Conservation (phyloP, 345 rosid species). For the Rhizophora mangle region DNA sequence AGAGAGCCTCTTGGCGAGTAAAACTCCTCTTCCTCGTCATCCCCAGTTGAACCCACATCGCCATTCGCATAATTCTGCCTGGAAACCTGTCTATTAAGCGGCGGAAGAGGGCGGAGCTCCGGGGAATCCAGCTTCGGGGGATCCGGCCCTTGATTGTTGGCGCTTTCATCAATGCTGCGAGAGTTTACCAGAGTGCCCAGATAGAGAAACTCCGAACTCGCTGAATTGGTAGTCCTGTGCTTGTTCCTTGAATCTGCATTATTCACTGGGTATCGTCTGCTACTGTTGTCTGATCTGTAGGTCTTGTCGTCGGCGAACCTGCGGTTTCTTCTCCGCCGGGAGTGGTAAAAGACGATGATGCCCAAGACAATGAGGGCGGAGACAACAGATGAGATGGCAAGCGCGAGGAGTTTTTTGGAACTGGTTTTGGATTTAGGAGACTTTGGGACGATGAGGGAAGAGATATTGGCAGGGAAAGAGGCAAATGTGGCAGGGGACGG, state of each 20-base stretch:
- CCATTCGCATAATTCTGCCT: constrained; percentile 36
- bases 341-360: constrained; percentile 41
- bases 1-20: constrained; percentile 85
- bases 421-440: constrained; percentile 38
- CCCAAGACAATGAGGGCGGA: constrained; percentile 34
- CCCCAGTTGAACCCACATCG: constrained; percentile 52
- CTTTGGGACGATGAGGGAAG: constrained; percentile 76
- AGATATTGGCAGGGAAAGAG: constrained; percentile 94
- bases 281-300: constrained; percentile 26
- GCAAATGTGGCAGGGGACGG: constrained; percentile 62
- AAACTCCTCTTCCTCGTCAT: constrained; percentile 78
- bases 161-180: constrained; percentile 32
- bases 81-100: constrained; percentile 53
- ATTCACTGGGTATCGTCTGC: constrained; percentile 9
- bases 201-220: constrained; percentile 83
- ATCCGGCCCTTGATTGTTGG: constrained; percentile 25
- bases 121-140: constrained; percentile 78
- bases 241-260: constrained; percentile 10
- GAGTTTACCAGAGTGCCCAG: constrained; percentile 68
- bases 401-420: constrained; percentile 49
- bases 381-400: constrained; percentile 45
- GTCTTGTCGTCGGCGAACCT: constrained; percentile 46
- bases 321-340: constrained; percentile 34
- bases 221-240: constrained; percentile 39
- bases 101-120: constrained; percentile 92